A percentile compares a stretch with the other conserved stretches of the same genome.
phyloP scores from a whole-genome alignment of 1,284 basidiomycete species.

The Hortiboletus rubellus region DNA sequence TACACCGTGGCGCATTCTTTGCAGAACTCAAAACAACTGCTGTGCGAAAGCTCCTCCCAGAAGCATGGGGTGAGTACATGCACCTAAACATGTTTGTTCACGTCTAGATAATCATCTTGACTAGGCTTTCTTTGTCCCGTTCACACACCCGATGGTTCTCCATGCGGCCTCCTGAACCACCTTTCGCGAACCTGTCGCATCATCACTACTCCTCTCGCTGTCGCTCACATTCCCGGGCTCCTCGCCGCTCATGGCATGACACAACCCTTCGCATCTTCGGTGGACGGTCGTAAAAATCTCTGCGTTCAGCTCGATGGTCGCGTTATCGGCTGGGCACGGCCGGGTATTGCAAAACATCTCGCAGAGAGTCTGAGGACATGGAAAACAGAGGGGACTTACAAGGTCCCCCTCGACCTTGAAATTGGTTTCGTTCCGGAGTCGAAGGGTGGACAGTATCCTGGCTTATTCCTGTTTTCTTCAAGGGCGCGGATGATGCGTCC shows the following conservation, averaged over 20 bases:
- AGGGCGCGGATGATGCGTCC: constrained; percentile 97
- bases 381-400: constrained; percentile 89
- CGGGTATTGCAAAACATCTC: constrained; percentile 74
- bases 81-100: not conserved
- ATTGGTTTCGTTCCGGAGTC: constrained; percentile 91
- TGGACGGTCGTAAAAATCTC: constrained; percentile 82
- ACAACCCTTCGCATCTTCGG: constrained; percentile 74
- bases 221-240: constrained; percentile 79
- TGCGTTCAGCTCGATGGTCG: constrained; percentile 94
- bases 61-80: constrained; percentile 84
- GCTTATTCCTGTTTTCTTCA: constrained; percentile 90
- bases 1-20: constrained; percentile 99
- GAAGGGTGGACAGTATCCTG: constrained; percentile 95
- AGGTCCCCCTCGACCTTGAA: constrained; percentile 92
- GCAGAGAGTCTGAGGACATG: constrained; percentile 86
- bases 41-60: constrained; percentile 95
- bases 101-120: constrained; percentile 10
- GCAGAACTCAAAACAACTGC: constrained; percentile 98
- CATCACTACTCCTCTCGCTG: constrained; percentile 76
- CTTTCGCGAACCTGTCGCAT: constrained; percentile 94
- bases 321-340: constrained; percentile 94
- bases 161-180: constrained; percentile 98
- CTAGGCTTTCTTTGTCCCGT: constrained; percentile 96
- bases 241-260: constrained; percentile 94
- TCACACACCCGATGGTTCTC: constrained; percentile 97